Base-by-base conservation (phyloP, 208 protist species). In the Leishmania aethiopica region DNA sequence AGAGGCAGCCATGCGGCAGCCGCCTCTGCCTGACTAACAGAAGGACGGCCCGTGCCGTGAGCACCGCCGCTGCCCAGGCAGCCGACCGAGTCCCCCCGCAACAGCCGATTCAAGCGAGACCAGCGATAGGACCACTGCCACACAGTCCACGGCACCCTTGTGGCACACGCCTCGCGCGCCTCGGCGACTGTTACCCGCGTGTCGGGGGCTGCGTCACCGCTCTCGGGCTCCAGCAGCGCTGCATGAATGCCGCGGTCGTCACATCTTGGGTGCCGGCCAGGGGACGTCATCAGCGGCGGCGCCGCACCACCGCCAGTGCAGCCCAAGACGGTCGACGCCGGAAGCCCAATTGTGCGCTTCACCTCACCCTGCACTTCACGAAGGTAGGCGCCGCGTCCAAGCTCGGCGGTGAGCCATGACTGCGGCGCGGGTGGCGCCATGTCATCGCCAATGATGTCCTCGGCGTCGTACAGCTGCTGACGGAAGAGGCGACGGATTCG, bases 41-140 rank as follows among this genome's bases (percentile, higher is more conserved):
- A n/a, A n/a, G 42, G 37, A 49, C 25, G 28, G 3, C 22, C n/a
- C 17, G 49, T 17, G 25, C 19, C 8, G 69, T 55, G 57, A 25
- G 19, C 62, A 22, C 69, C 75, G n/a, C 22, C 45, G 45, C 53
- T 47, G 72, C 17, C 72, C 49, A 64, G 7, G 19, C 69, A 25
- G n/a, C 53, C 25, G 25, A 28, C 40, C n/a, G 67, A 37, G 37
- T 67, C 7, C 47, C 62, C 37, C 59, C 35, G 72, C 51, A 83
- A 66, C 37, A 82, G 79, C 10, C 62, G 84, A 15, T 49, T 75
- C 64, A 97, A 60, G 17, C 67, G 69, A 42, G 78, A 72, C 94
- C 94, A 97, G 60, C 91, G 89, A 83, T 93, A 92, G 4, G 89
- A 91, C 94, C 94, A 97, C 72, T 97, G 94, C 94, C 94, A 97